Evolutionary conservation across 352 stramenopile species (phyloP).

Genomic region (Pythium angustatum): DNA sequence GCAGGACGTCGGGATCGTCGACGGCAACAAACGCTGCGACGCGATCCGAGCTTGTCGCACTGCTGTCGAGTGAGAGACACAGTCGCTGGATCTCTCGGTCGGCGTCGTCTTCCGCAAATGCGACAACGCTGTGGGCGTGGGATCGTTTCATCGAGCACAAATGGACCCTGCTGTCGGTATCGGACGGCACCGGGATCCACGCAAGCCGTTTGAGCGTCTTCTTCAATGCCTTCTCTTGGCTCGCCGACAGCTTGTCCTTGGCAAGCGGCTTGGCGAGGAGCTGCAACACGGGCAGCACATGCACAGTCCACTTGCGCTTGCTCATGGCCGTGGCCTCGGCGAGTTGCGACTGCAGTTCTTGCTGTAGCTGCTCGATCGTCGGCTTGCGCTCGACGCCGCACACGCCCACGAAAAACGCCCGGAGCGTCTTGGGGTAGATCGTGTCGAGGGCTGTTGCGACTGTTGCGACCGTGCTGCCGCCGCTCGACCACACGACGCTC

Average conservation of each 20-base stretch:
- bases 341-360: constrained; percentile 4
- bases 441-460: constrained; percentile 38
- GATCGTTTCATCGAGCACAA: constrained; percentile 20
- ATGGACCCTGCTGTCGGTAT: background rate
- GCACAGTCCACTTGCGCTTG: constrained; percentile 30
- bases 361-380: constrained; percentile 45
- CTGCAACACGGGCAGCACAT: constrained; percentile 43
- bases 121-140: constrained; percentile 34
- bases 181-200: constrained; percentile 19
- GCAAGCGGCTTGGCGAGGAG: constrained; percentile 44
- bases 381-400: constrained; percentile 67
- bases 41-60: background rate
- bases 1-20: constrained; percentile 5
- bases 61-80: constrained; percentile 19
- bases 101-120: constrained; percentile 8
- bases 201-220: constrained; percentile 24
- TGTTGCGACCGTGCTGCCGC: constrained; percentile 24
- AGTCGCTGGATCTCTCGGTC: constrained; percentile 25
- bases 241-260: constrained; percentile 43
- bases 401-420: constrained; percentile 64
- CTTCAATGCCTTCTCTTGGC: constrained; percentile 44
- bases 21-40: constrained; percentile 10
- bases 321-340: background rate
- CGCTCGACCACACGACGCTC: constrained; percentile 27
- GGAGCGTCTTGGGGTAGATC: constrained; percentile 53